phyloP scores from a whole-genome alignment of 495 filamentous ascomycete genomes.

The Echria macrotheca region DNA sequence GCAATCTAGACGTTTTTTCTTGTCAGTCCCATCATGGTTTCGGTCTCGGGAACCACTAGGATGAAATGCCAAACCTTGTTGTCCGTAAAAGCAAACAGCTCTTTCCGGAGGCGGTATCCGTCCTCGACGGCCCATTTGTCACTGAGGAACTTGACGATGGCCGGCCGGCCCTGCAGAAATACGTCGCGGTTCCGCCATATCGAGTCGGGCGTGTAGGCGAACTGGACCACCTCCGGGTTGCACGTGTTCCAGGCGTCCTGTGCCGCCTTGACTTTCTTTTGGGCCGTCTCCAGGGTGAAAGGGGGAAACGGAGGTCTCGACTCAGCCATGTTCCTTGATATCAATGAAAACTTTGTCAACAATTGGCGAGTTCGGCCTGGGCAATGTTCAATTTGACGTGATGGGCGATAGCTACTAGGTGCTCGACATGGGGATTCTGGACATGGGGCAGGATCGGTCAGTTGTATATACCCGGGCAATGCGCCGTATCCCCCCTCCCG shows the following conservation, averaged over 20 bases:
- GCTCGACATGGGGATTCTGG: too few relatives aligned
- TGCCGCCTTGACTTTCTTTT: constrained; percentile 75
- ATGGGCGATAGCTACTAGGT: too few relatives aligned
- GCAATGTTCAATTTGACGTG: too few relatives aligned
- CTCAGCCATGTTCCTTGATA: constrained; percentile 22
- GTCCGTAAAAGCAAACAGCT: constrained; percentile 72
- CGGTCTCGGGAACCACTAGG: too few relatives aligned
- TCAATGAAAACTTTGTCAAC: too few relatives aligned
- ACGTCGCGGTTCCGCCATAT: constrained; percentile 78
- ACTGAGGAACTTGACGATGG: constrained; percentile 65
- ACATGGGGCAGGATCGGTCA: too few relatives aligned
- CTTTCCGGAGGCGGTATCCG: constrained; percentile 75
- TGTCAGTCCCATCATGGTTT: too few relatives aligned
- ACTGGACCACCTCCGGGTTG: constrained; percentile 57
- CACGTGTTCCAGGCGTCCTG: constrained; percentile 84
- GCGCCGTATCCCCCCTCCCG: too few relatives aligned
- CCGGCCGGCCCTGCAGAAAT: constrained; percentile 65
- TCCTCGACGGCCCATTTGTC: constrained; percentile 73
- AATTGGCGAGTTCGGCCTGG: too few relatives aligned
- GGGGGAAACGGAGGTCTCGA: constrained; percentile 57
- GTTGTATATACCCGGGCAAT: too few relatives aligned
- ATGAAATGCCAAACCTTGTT: constrained; percentile 54
- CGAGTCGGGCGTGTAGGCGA: constrained; percentile 68
- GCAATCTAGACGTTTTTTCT: constrained; percentile 64
- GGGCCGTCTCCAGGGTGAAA: constrained; percentile 70